Conservation (phyloP, 2,329 filamentous ascomycete genomes). For the Purpureocillium lavendulum region DNA sequence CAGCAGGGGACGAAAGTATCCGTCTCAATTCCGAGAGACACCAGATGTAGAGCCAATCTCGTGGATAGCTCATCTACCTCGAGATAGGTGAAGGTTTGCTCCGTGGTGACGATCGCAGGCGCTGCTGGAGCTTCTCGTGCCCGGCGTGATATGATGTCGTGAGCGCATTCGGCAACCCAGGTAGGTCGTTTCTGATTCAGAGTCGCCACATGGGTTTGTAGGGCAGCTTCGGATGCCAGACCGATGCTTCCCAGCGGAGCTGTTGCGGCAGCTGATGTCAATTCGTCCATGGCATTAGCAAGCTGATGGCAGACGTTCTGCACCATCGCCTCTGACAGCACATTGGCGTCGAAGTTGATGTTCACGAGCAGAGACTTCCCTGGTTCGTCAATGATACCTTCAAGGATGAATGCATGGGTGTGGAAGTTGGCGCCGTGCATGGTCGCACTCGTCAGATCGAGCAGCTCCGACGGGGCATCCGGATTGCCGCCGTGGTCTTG, state of each 20-base stretch:
- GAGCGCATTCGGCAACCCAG: not conserved
- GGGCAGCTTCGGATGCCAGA: not conserved
- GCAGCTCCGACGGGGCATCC: not conserved
- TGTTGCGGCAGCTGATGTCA: not conserved
- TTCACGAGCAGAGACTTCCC: not conserved
- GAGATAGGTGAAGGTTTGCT: not conserved
- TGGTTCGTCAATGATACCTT: not conserved
- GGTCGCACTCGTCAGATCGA: not conserved
- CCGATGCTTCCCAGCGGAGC: no score
- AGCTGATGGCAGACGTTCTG: not conserved
- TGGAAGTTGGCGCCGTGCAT: not conserved
- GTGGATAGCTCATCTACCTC: not conserved
- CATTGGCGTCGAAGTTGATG: not conserved
- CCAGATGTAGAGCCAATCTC: not conserved
- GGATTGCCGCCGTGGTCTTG: not conserved
- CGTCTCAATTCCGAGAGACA: not conserved
- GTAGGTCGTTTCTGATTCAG: constrained; percentile 1
- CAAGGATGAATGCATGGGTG: not conserved
- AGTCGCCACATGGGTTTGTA: not conserved
- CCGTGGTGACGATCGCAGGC: not conserved
- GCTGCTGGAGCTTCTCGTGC: not conserved
- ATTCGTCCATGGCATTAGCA: not conserved
- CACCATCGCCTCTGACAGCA: not conserved
- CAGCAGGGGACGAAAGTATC: not conserved
- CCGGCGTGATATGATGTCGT: not conserved